phyloP scores from a whole-genome alignment of 1,284 basidiomycete genomes.

The Taiwanofungus camphoratus region DNA sequence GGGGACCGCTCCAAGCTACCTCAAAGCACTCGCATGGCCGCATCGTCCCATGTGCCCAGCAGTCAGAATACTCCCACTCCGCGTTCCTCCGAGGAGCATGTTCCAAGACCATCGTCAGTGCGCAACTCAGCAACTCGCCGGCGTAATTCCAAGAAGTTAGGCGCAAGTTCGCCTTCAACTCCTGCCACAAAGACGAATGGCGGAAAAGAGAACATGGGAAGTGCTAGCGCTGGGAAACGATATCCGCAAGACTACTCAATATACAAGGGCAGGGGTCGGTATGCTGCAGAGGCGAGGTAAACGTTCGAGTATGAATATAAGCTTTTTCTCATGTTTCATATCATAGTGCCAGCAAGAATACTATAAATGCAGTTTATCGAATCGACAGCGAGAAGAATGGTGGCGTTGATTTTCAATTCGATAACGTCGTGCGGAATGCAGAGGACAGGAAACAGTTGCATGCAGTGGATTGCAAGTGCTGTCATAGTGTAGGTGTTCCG shows the following conservation, averaged over 20 bases:
- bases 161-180: no score
- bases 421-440: constrained; percentile 71
- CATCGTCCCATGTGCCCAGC: no score
- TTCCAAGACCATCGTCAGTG: no score
- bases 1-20: no score
- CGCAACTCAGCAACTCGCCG: not conserved
- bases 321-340: not conserved
- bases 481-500: constrained; percentile 59
- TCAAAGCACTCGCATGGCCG: no score
- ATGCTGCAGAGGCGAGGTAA: constrained; percentile 15
- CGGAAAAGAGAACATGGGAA: constrained; percentile 9
- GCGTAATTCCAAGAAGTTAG: not conserved
- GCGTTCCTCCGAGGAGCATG: no score
- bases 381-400: constrained; percentile 65
- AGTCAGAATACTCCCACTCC: no score
- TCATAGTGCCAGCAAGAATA: constrained; percentile 14
- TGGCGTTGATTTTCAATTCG: constrained; percentile 63
- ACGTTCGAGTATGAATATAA: not conserved
- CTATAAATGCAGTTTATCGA: constrained; percentile 59
- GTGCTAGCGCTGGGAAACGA: constrained; percentile 5
- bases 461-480: constrained; percentile 81
- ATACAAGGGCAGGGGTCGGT: constrained; percentile 23
- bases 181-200: not conserved
- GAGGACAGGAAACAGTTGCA: constrained; percentile 63
- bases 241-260: constrained; percentile 15